Conservation (phyloP, 306 rosid genomes). For the Delonix regia region DNA sequence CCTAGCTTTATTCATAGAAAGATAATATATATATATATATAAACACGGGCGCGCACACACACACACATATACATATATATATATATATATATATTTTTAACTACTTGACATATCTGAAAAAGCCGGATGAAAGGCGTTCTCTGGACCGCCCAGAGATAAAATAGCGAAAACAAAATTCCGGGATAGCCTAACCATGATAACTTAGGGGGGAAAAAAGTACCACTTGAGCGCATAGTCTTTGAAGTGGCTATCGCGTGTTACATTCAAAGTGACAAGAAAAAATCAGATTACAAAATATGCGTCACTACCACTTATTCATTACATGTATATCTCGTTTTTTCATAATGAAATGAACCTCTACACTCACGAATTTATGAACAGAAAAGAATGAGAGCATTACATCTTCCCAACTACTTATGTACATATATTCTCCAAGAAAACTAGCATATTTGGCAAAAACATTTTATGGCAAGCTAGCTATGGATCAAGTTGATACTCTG, state of each 20-base stretch:
- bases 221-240: neutral
- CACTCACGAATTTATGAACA: slow-evolving; percentile 68
- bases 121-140: too few species aligned
- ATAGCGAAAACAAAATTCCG: too few species aligned
- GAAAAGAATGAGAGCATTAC: slow-evolving; percentile 72
- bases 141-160: too few species aligned
- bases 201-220: too few species aligned
- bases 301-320: slow-evolving; percentile 41
- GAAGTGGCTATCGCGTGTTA: neutral
- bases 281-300: slow-evolving; percentile 7
- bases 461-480: slow-evolving; percentile 35
- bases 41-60: too few species aligned
- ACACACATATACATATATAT: too few species aligned
- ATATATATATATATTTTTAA: too few species aligned
- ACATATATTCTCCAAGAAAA: slow-evolving; percentile 52
- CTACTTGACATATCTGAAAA: too few species aligned
- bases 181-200: too few species aligned
- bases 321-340: slow-evolving; percentile 47
- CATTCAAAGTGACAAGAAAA: neutral
- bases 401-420: slow-evolving; percentile 51
- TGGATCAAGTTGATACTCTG: slow-evolving; percentile 68
- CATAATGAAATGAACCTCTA: slow-evolving; percentile 42
- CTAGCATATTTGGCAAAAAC: slow-evolving; percentile 33
- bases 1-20: too few species aligned
- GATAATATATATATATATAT: too few species aligned